These are phyloP conservation scores for Lipomyces yamadae DNA, from an alignment of 805 yeast species.

Conservation along the genomic window DNA sequence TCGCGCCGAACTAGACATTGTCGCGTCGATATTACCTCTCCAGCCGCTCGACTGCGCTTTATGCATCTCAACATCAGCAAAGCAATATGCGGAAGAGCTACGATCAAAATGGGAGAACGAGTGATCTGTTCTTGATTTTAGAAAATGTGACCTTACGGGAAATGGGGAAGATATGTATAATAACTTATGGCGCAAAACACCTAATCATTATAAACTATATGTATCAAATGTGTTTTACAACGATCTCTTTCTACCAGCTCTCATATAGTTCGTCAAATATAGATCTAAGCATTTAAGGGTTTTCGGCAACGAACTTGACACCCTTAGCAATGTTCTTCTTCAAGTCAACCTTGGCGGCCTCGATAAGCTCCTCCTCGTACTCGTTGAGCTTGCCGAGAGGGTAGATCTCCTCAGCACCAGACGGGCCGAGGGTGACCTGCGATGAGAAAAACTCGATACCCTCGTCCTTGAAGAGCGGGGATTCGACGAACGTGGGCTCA, in stretches of 20 bases:
- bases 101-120: constrained; percentile 21
- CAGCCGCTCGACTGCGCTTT: constrained; percentile 29
- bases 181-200: neutral
- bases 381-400: constrained; percentile 69
- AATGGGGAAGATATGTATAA: neutral
- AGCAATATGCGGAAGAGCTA: constrained; percentile 12
- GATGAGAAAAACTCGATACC: constrained; percentile 98
- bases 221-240: neutral
- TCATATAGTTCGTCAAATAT: neutral
- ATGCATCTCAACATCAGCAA: constrained; percentile 17
- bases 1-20: neutral
- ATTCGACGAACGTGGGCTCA: constrained; percentile 64
- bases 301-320: constrained; percentile 69
- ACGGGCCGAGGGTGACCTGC: constrained; percentile 85
- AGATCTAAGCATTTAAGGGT: constrained; percentile 40
- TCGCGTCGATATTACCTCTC: constrained; percentile 9
- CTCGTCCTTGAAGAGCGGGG: constrained; percentile 79
- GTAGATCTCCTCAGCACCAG: constrained; percentile 71
- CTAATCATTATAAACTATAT: neutral
- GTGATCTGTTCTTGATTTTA: neutral
- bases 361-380: constrained; percentile 84
- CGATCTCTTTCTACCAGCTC: neutral
- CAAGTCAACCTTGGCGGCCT: constrained; percentile 84
- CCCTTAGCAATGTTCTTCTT: constrained; percentile 93
- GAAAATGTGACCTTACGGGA: neutral